Base-by-base conservation (phyloP, 2,329 filamentous ascomycete genomes). In the Leptographium radiaticola region DNA sequence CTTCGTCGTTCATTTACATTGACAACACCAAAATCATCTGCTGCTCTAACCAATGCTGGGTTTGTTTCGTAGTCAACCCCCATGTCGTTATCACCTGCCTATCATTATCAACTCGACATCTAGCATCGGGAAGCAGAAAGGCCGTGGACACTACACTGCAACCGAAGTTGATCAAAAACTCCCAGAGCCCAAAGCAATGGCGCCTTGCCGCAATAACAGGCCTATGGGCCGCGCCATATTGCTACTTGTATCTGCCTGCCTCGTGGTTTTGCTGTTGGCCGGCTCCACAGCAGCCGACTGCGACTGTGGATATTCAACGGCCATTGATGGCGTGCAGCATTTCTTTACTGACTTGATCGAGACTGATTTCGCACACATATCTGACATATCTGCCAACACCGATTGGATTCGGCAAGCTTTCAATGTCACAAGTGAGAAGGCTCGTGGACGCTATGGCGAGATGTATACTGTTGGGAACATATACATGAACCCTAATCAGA, bases 281-380 rank as follows among this genome's bases (percentile, higher is more conserved):
- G 60, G 44, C 55, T 53, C 56, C 10, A 62, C 60, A 40, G 44
- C 58, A 13, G 74, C 75, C 6, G 71, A 75, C 57, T 90, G 87
- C 68, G 79, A 86, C 61, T 91, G 87, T 63, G 87, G 86, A 51
- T 90, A 88, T 65, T 75, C 75, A 4, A 67, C 83, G 46, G 71
- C 70, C 56, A 67, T 72, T 42, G 67, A 68, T 33, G 59, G 63
- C 5, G 55, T 61, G 8, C 62, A 66, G 48, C 67, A 72, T 43
- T 63, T 85, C 52, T 89, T 86, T 64, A 87, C 83, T 2, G 81
- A 89, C 56, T 63, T 81, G 12, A 67, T 87, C 51, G 86, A 89
- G 63, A 83, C 83, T 20, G 82, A 90, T 67, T 90, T 90, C 63
- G 69, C 81, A 4, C 77, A 79, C 56, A 63, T 79, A 40, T 60